phyloP scores from a whole-genome alignment of 495 filamentous ascomycete genomes.

The Trichocladium antarcticum region DNA sequence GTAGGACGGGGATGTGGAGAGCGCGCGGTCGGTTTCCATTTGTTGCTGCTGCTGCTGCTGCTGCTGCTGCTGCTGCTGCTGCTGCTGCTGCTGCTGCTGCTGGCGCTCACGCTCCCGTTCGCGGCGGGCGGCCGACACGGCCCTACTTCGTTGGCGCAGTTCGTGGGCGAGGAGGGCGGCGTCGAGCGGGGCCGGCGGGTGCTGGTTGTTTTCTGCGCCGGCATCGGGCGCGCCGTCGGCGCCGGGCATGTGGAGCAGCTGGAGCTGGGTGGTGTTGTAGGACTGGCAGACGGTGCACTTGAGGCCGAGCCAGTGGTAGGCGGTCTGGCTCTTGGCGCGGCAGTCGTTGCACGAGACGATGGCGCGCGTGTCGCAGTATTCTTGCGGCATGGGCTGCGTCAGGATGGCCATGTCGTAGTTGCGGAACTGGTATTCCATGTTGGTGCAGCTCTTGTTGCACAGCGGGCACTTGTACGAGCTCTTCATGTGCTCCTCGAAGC shows the following conservation, averaged over 20 bases:
- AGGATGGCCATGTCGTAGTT: constrained; percentile 78
- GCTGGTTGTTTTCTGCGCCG: background rate
- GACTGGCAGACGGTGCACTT: constrained; percentile 79
- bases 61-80: background rate
- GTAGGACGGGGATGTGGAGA: constrained; percentile 2
- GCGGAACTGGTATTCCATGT: constrained; percentile 94
- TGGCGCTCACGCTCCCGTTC: background rate
- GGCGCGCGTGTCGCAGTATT: constrained; percentile 69
- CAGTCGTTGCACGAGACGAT: constrained; percentile 92
- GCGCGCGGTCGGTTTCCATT: background rate
- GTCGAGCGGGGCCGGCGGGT: background rate
- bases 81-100: background rate
- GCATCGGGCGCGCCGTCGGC: background rate
- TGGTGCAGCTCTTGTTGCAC: constrained; percentile 83
- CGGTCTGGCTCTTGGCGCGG: constrained; percentile 66
- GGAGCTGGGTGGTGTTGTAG: constrained; percentile 71
- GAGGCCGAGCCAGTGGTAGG: constrained; percentile 89
- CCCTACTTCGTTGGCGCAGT: background rate
- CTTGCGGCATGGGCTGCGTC: constrained; percentile 78
- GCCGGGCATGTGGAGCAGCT: constrained; percentile 36
- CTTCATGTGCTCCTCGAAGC: constrained; percentile 74
- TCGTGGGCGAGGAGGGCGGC: background rate
- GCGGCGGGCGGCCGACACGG: background rate
- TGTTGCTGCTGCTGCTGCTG: background rate
- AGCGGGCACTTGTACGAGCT: constrained; percentile 88